These are phyloP conservation scores for Globisporangium camurandrum DNA, from an alignment of 352 stramenopile genomes.

Conservation along the genomic window DNA sequence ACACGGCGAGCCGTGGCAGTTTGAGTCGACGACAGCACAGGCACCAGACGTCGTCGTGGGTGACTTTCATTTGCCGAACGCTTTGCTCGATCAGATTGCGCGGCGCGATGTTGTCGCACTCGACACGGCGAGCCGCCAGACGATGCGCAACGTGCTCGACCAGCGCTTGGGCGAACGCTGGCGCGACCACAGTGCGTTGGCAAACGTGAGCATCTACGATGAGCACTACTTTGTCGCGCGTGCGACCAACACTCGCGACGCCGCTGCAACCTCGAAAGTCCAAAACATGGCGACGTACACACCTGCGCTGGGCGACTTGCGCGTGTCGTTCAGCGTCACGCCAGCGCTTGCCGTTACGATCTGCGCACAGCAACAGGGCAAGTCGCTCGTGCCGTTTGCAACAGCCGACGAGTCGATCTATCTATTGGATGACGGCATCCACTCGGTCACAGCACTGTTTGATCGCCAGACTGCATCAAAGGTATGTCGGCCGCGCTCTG, in stretches of 20 bases:
- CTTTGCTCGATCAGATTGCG: conserved; percentile 62
- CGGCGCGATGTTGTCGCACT: conserved; percentile 44
- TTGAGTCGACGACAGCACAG: conserved; percentile 22
- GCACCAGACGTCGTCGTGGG: conserved; percentile 39
- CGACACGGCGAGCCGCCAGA: conserved; percentile 26
- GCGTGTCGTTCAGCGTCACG: conserved; percentile 54
- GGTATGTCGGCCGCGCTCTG: too few species aligned
- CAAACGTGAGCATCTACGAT: conserved; percentile 43
- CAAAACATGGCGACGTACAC: conserved; percentile 7
- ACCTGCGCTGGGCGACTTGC: conserved; percentile 44
- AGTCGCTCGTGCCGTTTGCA: conserved; percentile 29
- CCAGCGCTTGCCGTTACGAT: conserved; percentile 65
- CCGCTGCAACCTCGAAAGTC: not conserved
- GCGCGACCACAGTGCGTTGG: conserved; percentile 28
- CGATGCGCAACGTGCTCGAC: conserved; percentile 55
- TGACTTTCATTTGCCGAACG: conserved; percentile 44
- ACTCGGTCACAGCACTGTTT: conserved; percentile 37
- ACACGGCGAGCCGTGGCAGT: conserved; percentile 39
- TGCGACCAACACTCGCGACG: not conserved
- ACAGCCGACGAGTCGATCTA: conserved; percentile 40
- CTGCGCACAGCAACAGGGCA: conserved; percentile 36
- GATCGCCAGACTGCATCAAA: conserved; percentile 32
- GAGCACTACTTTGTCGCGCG: conserved; percentile 44
- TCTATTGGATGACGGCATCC: conserved; percentile 55
- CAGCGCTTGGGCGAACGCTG: conserved; percentile 35